Conservation (phyloP, 2,329 filamentous ascomycete species). For the Epichloe sp. region DNA sequence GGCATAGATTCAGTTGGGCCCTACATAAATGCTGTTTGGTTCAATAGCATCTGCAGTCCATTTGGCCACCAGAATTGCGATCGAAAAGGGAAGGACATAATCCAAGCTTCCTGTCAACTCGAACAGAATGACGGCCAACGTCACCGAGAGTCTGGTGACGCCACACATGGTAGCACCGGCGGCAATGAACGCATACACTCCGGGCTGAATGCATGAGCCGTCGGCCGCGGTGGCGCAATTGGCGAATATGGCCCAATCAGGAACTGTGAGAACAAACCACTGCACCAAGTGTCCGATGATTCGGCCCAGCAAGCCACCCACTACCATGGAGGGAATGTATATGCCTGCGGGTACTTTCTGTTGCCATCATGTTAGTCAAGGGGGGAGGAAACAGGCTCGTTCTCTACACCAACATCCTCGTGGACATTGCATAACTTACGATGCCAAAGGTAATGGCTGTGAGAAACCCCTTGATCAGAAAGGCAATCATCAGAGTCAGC, state of each 20-base stretch:
- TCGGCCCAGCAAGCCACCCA: conserved; percentile 82
- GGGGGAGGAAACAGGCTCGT: too few species aligned
- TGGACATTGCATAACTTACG: conserved; percentile 26
- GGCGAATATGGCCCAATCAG: conserved; percentile 59
- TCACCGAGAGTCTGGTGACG: conserved; percentile 85
- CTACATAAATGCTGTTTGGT: conserved; percentile 80
- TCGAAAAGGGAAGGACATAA: conserved; percentile 87
- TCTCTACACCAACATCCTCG: too few species aligned
- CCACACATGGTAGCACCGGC: conserved; percentile 97
- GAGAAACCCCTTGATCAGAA: conserved; percentile 78
- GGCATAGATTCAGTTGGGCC: conserved; percentile 19
- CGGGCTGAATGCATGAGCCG: conserved; percentile 81
- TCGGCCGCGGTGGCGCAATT: conserved; percentile 57
- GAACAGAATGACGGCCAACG: conserved; percentile 87
- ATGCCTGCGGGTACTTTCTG: conserved; percentile 90
- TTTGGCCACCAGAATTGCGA: conserved; percentile 88
- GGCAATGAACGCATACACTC: conserved; percentile 91
- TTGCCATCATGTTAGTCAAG: conserved; percentile 7
- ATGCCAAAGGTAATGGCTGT: conserved; percentile 91
- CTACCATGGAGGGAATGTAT: conserved; percentile 97
- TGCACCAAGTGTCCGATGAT: conserved; percentile 79
- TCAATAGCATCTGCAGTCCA: conserved; percentile 96
- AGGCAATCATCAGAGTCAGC: conserved; percentile 57
- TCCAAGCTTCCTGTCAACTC: conserved; percentile 91
- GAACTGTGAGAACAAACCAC: conserved; percentile 62